These are phyloP conservation scores for Opeltia flavorubescens DNA, from an alignment of 495 filamentous ascomycete species.

Conservation along the genomic window DNA sequence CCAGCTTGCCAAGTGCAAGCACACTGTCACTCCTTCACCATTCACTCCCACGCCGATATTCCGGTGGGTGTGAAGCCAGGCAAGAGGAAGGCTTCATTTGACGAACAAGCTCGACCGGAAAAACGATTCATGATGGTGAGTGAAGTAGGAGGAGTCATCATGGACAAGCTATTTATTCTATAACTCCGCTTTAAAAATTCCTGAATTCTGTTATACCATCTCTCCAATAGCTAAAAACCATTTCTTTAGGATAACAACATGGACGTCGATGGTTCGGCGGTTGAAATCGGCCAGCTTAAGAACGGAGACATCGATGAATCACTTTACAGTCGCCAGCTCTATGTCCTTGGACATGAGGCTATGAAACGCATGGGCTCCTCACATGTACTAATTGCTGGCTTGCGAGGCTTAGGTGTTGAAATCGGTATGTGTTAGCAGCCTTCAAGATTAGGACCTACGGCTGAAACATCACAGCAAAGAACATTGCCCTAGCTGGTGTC, in stretches of 20 bases:
- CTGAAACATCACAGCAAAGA: constrained; percentile 54
- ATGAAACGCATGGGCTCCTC: constrained; percentile 99
- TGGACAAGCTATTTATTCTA: background rate
- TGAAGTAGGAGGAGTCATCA: constrained; percentile 9
- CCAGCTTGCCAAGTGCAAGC: constrained; percentile 38
- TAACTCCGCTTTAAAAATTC: background rate
- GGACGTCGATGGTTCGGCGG: constrained; percentile 59
- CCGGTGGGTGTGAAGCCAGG: constrained; percentile 52
- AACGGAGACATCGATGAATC: constrained; percentile 83
- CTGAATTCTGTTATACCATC: background rate
- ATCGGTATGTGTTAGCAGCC: constrained; percentile 46
- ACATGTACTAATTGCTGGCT: constrained; percentile 80
- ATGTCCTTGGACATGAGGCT: constrained; percentile 95
- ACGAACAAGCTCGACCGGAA: constrained; percentile 57
- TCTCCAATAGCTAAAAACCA: constrained; percentile 8
- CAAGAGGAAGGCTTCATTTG: constrained; percentile 78
- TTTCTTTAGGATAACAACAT: constrained; percentile 49
- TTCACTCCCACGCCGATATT: constrained; percentile 40
- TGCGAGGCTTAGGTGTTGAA: constrained; percentile 91
- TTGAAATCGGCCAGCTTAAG: constrained; percentile 43
- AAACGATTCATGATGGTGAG: constrained; percentile 75
- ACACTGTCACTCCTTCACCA: constrained; percentile 29
- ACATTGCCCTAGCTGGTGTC: constrained; percentile 92
- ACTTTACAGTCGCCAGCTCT: constrained; percentile 94
- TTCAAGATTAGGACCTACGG: background rate